These are phyloP conservation scores for Exophiala dermatitidis DNA, from an alignment of 2,329 filamentous ascomycete species.

Conservation along the genomic window DNA sequence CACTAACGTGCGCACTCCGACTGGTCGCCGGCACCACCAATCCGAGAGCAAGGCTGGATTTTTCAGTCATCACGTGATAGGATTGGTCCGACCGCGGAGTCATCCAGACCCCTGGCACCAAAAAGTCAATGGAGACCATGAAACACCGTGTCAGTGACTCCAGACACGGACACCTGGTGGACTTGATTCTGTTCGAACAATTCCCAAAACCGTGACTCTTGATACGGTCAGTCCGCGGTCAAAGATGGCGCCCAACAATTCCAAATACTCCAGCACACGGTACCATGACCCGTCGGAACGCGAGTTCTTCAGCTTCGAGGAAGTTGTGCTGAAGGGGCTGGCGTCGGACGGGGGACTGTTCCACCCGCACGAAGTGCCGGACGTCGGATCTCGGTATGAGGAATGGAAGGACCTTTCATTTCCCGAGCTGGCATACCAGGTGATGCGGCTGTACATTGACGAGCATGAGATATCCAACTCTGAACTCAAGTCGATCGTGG, in stretches of 20 bases:
- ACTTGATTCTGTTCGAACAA: no score
- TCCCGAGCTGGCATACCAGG: conserved; percentile 71
- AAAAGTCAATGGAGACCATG: no score
- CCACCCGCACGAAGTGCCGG: conserved; percentile 75
- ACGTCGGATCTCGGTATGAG: conserved; percentile 56
- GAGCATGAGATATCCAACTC: conserved; percentile 68
- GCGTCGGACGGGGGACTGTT: conserved; percentile 82
- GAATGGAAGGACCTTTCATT: conserved; percentile 74
- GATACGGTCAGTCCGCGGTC: neutral
- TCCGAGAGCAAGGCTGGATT: no score
- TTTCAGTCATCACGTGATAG: no score
- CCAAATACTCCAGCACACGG: conserved; percentile 21
- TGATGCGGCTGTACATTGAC: conserved; percentile 84
- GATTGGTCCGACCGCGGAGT: no score
- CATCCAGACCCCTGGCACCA: no score
- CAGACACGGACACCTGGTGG: no score
- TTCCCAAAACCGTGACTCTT: no score
- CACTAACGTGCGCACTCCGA: no score
- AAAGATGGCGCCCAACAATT: conserved; percentile 17
- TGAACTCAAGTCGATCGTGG: conserved; percentile 77
- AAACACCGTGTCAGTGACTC: no score
- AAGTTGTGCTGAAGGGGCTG: conserved; percentile 82
- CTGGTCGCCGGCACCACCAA: no score
- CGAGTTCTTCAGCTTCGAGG: conserved; percentile 73
- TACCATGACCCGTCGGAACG: conserved; percentile 16